A percentile compares a stretch with the other conserved stretches of the same genome.
These are phyloP conservation scores for Firmiana major DNA, from an alignment of 345 rosid genomes.

Conservation along the genomic window DNA sequence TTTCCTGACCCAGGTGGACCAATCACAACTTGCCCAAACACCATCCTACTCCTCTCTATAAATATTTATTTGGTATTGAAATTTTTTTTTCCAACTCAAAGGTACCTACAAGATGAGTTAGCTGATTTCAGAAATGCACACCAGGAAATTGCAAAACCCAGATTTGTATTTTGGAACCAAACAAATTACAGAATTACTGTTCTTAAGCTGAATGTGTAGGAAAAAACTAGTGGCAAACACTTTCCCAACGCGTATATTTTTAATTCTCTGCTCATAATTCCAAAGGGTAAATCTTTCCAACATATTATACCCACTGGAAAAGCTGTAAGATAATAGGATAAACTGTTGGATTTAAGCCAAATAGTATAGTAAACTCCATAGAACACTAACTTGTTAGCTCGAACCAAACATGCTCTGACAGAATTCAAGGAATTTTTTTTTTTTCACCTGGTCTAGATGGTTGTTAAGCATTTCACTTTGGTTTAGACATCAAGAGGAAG, in stretches of 20 bases:
- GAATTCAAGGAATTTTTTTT: background rate
- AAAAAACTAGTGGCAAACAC: background rate
- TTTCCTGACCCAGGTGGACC: constrained; percentile 99
- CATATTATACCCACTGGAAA: background rate
- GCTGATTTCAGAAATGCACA: background rate
- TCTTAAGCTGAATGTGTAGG: background rate
- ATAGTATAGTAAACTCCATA: background rate
- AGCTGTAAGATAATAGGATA: background rate
- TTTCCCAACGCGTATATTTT: too few species aligned
- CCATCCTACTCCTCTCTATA: constrained; percentile 37
- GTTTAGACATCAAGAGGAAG: background rate
- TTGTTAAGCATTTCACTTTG: background rate
- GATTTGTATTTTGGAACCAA: background rate
- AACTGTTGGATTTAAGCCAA: background rate
- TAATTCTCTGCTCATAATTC: too few species aligned
- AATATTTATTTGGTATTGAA: background rate
- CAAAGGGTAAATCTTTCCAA: background rate
- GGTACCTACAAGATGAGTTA: background rate
- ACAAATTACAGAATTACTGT: background rate
- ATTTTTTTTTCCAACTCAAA: background rate
- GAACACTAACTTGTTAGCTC: background rate
- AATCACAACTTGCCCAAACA: constrained; percentile 86
- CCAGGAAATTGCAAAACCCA: background rate
- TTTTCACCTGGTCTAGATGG: background rate
- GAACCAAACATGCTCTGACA: background rate